phyloP scores from a whole-genome alignment of 176 grass and related monocot species.

The Luzula sylvatica region DNA sequence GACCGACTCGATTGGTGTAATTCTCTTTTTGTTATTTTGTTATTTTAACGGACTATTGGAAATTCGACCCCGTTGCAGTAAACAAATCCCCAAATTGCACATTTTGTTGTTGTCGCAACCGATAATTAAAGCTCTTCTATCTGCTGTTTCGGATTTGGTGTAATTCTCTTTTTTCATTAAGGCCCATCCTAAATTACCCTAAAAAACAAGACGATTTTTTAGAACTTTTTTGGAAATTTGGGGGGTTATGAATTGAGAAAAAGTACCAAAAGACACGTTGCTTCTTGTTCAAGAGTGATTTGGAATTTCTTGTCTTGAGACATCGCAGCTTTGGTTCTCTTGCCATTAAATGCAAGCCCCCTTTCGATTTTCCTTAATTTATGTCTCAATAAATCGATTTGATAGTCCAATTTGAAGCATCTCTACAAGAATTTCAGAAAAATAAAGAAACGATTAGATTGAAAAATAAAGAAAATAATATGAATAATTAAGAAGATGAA shows the following conservation, averaged over 20 bases:
- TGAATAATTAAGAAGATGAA: no score
- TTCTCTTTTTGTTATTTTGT: no score
- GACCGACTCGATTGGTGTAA: no score
- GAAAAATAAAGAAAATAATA: no score
- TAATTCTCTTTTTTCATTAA: conserved; percentile 97
- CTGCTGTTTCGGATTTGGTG: conserved; percentile 75
- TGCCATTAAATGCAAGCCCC: conserved; percentile 82
- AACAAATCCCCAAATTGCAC: conserved; percentile 96
- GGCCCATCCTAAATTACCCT: conserved; percentile 95
- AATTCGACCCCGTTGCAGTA: no score
- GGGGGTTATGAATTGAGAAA: not conserved
- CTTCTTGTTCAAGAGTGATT: conserved; percentile 90
- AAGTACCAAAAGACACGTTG: conserved; percentile 79
- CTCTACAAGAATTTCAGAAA: no score
- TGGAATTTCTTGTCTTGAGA: conserved; percentile 94
- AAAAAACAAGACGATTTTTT: not conserved
- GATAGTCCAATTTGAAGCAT: conserved; percentile 73
- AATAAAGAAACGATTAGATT: no score
- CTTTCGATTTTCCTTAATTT: conserved; percentile 83
- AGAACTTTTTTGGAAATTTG: no score
- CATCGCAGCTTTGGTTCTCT: conserved; percentile 76
- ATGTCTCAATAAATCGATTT: conserved; percentile 70
- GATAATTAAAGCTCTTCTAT: conserved; percentile 60
- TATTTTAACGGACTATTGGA: no score
- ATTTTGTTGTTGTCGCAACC: conserved; percentile 92